Conservation (phyloP, 2,329 filamentous ascomycete genomes). For the Atkinsonella hypoxylon region DNA sequence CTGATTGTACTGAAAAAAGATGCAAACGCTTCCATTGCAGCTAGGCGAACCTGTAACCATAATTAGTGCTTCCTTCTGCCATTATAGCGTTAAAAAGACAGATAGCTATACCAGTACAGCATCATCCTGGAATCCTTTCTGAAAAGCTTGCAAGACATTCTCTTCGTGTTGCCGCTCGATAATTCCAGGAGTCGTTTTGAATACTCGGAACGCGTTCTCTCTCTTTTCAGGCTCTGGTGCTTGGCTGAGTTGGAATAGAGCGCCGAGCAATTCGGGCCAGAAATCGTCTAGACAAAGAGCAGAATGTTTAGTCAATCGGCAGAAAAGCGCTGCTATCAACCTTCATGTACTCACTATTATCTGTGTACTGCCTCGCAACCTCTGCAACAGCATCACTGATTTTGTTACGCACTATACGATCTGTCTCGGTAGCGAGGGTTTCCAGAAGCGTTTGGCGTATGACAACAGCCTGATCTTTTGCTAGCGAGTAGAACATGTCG, state of each 20-base stretch:
- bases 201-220: slow-evolving; percentile 89
- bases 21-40: slow-evolving; percentile 93
- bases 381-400: slow-evolving; percentile 97
- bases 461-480: slow-evolving; percentile 57
- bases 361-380: slow-evolving; percentile 86
- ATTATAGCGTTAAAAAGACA: neutral
- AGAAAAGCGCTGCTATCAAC: too few relatives aligned
- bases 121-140: slow-evolving; percentile 83
- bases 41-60: slow-evolving; percentile 60
- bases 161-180: slow-evolving; percentile 94
- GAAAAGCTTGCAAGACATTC: slow-evolving; percentile 78
- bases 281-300: slow-evolving; percentile 49
- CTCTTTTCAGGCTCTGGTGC: slow-evolving; percentile 72
- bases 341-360: slow-evolving; percentile 55
- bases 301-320: neutral
- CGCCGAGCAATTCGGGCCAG: slow-evolving; percentile 81
- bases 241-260: slow-evolving; percentile 83
- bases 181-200: slow-evolving; percentile 86
- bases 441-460: slow-evolving; percentile 80
- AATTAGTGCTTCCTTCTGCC: slow-evolving; percentile 2
- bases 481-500: slow-evolving; percentile 77
- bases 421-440: slow-evolving; percentile 59
- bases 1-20: slow-evolving; percentile 85
- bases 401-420: slow-evolving; percentile 75
- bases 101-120: slow-evolving; percentile 53